Evolutionary conservation across 441 rosid species (phyloP).

Genomic region (Metrosideros polymorpha): DNA sequence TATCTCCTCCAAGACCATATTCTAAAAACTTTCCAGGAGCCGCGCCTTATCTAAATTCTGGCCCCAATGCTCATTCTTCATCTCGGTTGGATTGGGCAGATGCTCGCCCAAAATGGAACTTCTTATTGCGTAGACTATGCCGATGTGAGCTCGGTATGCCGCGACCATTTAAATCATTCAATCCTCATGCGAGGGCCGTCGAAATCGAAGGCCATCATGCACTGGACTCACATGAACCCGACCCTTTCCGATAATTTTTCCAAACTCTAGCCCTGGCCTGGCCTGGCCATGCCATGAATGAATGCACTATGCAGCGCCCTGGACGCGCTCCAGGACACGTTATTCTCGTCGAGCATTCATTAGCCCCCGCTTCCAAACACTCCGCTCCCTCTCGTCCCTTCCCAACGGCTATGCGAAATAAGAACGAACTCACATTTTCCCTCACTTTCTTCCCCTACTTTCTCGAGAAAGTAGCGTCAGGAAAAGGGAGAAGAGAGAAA

Average conservation of each 20-base stretch:
- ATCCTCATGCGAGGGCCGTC: accelerated
- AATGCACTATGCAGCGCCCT: neutral
- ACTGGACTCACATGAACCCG: neutral
- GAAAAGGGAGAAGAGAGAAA: neutral
- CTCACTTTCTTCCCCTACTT: neutral
- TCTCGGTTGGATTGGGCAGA: neutral
- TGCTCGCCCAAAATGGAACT: neutral
- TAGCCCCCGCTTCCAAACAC: neutral
- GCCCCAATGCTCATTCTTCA: neutral
- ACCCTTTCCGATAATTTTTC: neutral
- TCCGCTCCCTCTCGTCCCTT: neutral
- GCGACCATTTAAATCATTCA: accelerated
- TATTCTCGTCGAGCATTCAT: neutral
- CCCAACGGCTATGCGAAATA: neutral
- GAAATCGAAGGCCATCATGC: neutral
- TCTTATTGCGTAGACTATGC: neutral
- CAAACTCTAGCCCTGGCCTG: neutral
- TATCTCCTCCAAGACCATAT: neutral
- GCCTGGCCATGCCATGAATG: too few relatives aligned
- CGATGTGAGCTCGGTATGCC: neutral
- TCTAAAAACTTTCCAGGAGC: neutral
- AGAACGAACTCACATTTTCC: neutral
- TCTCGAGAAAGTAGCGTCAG: neutral
- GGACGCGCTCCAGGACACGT: neutral
- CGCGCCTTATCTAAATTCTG: neutral